Evolutionary conservation across 2,329 filamentous ascomycete species (phyloP).

Genomic region (Aspergillus tanneri): DNA sequence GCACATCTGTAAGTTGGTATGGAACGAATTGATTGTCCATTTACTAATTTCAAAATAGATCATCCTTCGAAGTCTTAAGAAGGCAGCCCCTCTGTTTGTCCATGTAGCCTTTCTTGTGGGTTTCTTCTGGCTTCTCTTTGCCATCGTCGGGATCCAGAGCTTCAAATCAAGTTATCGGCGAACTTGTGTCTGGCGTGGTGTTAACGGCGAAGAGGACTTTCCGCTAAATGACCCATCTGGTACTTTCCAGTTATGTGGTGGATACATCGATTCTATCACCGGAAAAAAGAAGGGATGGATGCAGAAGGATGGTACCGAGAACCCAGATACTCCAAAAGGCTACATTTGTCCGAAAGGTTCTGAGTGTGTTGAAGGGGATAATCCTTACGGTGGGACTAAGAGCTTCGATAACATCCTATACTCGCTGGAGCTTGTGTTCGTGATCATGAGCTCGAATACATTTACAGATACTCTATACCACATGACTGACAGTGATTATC

Average conservation of each 20-base stretch:
- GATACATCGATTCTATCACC: slow-evolving; percentile 65
- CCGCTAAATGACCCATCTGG: slow-evolving; percentile 54
- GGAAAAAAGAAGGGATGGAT: slow-evolving; percentile 67
- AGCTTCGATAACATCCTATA: slow-evolving; percentile 94
- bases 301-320: slow-evolving; percentile 54
- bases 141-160: slow-evolving; percentile 93
- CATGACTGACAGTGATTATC: slow-evolving; percentile 86
- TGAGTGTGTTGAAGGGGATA: slow-evolving; percentile 73
- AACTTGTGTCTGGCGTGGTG: slow-evolving; percentile 75
- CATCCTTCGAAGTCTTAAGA: slow-evolving; percentile 91
- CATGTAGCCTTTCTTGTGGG: slow-evolving; percentile 91
- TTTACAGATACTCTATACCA: slow-evolving; percentile 95
- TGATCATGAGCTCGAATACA: slow-evolving; percentile 98
- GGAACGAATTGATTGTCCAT: not conserved
- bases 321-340: slow-evolving; percentile 64
- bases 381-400: slow-evolving; percentile 80
- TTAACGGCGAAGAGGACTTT: slow-evolving; percentile 44
- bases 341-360: slow-evolving; percentile 85
- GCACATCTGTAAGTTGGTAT: slow-evolving; percentile 70
- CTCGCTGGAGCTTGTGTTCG: slow-evolving; percentile 90
- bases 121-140: slow-evolving; percentile 98
- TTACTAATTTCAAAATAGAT: slow-evolving; percentile 55
- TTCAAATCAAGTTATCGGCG: slow-evolving; percentile 82
- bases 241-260: slow-evolving; percentile 78
- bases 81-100: slow-evolving; percentile 84